Base-by-base conservation (phyloP, 768 basidiomycete genomes). In the Tulasnella sp. region DNA sequence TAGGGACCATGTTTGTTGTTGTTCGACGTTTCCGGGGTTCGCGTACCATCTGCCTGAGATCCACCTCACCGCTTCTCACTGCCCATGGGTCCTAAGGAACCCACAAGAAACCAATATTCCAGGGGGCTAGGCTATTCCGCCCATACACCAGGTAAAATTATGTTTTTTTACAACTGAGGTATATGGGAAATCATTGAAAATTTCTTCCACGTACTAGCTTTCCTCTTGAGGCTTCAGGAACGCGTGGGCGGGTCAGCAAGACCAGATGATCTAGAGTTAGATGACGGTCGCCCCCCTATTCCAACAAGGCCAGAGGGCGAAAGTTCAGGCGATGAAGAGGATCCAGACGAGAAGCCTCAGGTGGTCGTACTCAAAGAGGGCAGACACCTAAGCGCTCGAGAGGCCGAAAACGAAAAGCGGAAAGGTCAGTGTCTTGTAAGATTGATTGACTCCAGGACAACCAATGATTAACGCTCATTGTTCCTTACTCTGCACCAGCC, bases 321-420 rank as follows among this genome's bases (percentile, higher is more conserved):
- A 10, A 39, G 46, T 5, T 19, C 42, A 10, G 73, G 76, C 41
- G 76, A 84, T 50, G 78, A 75, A 6, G 82, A 83, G 44, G 83
- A 81, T 57, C 83, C 75, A 10, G 89, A 90, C 59, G 90, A 92
- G 64, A 79, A 74, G 57, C 90, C 90, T 2, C 85, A 87, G 61
- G 78, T 95, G 6, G 87, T 95, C 3, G 90, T 93, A 7, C 63
- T 95, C 57, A 87, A 76, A 61, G 76, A 82, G 57, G 90, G 91
- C 24, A 92, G 87, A 62, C 91, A 95, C 68, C 70, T 95, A 37
- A 77, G 76, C 1, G 80, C 74, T 56, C 67, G 73, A 48, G 86
- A 93, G 59, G 88, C 73, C 3, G 81, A 86, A 70, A 81, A 85
- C 61, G 72, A 84, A 58, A 71, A 72, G 48, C 75, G 85, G 48